Evolutionary conservation across 129 eudicot genomes (phyloP), one percentile per base, ranked within the genome.

Genomic region (Flaveria sonorensis): DNA sequence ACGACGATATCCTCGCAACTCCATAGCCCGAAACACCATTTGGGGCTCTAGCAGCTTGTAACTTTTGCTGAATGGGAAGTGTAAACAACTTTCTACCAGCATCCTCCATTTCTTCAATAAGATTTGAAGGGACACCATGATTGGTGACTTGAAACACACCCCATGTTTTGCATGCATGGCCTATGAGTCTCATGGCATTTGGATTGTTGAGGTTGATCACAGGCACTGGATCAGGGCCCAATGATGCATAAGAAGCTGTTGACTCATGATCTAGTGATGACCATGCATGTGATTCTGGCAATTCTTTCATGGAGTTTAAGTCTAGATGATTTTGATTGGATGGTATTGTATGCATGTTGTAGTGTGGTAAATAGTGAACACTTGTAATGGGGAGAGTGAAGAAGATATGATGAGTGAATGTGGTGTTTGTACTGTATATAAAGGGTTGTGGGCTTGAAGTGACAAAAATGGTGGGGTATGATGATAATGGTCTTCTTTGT

Each of bases 281-380:
- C 98, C 98, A 93, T 83, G 88, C 89, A 81, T 86, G 93, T 0
- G 98, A 79, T 30, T 93, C 98, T 0, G 98, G 98, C 24, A 93
- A 56, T 75, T 93, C 90, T 70, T 88, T 75, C 68, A 90, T 26
- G 19, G 96, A 83, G 28, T 78, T 70, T 19, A 93, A 78, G 82
- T 92, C 98, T 40, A 89, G 63, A 61, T 42, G 69, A 20, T 83
- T 80, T 7, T 83, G 89, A 52, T 32, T 81, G 43, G 84, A 71
- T 60, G 47, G 28, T 76, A 48, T 75, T 83, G 93, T 76, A 68
- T 85, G 82, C 90, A 84, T 89, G 63, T 71, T 50, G 77, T 14
- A 7, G 48, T 48, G 56, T 71, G 55, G 3, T 51, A 42, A 32
- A 8, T 28, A 68, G 10, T 62, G 47, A 18, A 40, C 28, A 66